Evolutionary conservation across 176 grass and related monocot species (phyloP), one percentile per base, ranked within the genome.

Genomic region (Canna indica): DNA sequence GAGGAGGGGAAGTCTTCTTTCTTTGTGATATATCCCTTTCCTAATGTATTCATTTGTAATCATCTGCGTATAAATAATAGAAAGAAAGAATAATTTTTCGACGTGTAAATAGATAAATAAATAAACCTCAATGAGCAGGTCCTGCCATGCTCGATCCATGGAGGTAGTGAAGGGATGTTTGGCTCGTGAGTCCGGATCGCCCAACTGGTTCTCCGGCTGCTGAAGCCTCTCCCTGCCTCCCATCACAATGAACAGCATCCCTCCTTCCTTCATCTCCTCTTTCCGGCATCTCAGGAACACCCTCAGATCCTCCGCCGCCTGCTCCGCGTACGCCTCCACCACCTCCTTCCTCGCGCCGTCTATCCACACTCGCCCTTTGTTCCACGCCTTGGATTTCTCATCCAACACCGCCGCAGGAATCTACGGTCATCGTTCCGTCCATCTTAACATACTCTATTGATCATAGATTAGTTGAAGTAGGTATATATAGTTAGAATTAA

Each of bases 81-180:
- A n/a, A n/a, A n/a, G n/a, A n/a, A n/a, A n/a, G 20, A 22, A 18
- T 53, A 17, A 22, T 17, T 6, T 0, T 64, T 36, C 16, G 36
- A 18, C 12, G 13, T 28, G 22, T 12, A 29, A 11, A 53, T 17
- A 4, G 13, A 29, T 46, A 28, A 28, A 53, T 46, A 5, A 5
- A 32, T 25, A 61, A 27, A 82, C 80, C 80, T 83, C 81, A 2
- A 57, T 33, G 30, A 78, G 52, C 31, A 83, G 69, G 75, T 83
- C 81, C 3, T 66, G 26, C 81, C 81, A 83, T 20, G 81, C 60
- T 59, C 74, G 53, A 41, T 83, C 45, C 60, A 83, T 70, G 3
- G 46, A 20, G 22, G n/a, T 59, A 5, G 71, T 73, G 47, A 41
- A 77, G 7, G 74, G 36, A 1, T 46, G 52, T 50, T 48, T 61